These are phyloP conservation scores for Colletotrichum tofieldiae DNA, from an alignment of 2,329 filamentous ascomycete species.

Conservation along the genomic window DNA sequence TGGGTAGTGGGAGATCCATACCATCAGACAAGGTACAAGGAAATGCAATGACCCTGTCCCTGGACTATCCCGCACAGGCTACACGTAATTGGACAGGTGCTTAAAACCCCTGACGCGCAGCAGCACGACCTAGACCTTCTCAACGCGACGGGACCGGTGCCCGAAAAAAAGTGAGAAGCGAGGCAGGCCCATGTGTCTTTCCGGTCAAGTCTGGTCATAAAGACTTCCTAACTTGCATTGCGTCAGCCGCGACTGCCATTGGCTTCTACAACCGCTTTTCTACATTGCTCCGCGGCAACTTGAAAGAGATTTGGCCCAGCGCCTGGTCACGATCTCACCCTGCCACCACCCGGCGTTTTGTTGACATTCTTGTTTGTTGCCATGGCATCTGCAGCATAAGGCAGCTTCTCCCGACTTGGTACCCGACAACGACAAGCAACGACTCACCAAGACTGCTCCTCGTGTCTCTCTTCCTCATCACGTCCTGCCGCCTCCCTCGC, in stretches of 20 bases:
- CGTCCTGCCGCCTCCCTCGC: neutral
- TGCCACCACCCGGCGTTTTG: neutral
- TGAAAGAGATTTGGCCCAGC: neutral
- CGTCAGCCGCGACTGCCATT: neutral
- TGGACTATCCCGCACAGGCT: constrained; percentile 7
- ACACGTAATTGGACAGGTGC: constrained; percentile 8
- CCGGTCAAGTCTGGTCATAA: neutral
- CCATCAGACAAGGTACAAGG: neutral
- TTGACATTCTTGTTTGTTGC: constrained; percentile 6
- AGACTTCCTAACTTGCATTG: neutral
- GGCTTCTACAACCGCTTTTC: neutral
- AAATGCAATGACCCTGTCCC: neutral
- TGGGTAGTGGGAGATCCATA: neutral
- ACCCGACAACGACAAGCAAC: constrained; percentile 1
- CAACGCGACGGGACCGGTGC: constrained; percentile 12
- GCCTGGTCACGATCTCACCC: neutral
- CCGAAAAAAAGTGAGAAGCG: constrained; percentile 4
- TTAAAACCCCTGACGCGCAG: constrained; percentile 8
- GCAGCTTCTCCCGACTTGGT: neutral
- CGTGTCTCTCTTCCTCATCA: neutral
- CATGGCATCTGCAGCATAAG: neutral
- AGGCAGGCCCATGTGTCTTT: neutral
- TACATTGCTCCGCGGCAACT: neutral
- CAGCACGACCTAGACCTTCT: neutral
- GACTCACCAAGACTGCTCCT: neutral